Conservation (phyloP, 768 basidiomycete species). For the Megacollybia marginata region DNA sequence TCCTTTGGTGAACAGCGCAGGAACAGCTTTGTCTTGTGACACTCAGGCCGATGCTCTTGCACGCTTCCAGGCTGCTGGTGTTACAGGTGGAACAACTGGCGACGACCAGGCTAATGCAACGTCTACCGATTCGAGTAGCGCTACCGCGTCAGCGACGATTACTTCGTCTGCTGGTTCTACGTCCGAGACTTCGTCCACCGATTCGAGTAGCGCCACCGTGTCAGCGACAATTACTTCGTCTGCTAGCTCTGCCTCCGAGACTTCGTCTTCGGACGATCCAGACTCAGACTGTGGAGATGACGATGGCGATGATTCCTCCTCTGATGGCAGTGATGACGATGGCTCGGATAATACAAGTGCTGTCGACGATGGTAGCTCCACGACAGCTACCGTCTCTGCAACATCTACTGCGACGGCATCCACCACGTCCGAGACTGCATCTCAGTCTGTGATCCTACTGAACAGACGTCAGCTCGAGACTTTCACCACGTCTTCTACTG, state of each 20-base stretch:
- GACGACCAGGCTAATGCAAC: no score
- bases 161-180: not conserved
- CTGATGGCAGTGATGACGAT: not conserved
- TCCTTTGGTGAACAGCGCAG: conserved; percentile 39
- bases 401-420: not conserved
- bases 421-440: not conserved
- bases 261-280: not conserved
- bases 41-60: conserved; percentile 27
- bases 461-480: not conserved
- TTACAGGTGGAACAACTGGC: conserved; percentile 34
- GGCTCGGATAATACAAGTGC: not conserved
- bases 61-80: conserved; percentile 35
- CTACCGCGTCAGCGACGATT: not conserved
- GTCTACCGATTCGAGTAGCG: not conserved
- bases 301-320: not conserved
- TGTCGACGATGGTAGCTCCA: not conserved
- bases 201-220: not conserved
- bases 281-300: not conserved
- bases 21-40: conserved; percentile 39
- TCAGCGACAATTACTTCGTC: not conserved
- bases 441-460: not conserved
- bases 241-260: not conserved
- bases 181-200: not conserved
- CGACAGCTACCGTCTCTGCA: not conserved
- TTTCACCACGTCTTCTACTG: no score